Base-by-base conservation (phyloP, 1,284 basidiomycete species). In the Papiliotrema flavescens region DNA sequence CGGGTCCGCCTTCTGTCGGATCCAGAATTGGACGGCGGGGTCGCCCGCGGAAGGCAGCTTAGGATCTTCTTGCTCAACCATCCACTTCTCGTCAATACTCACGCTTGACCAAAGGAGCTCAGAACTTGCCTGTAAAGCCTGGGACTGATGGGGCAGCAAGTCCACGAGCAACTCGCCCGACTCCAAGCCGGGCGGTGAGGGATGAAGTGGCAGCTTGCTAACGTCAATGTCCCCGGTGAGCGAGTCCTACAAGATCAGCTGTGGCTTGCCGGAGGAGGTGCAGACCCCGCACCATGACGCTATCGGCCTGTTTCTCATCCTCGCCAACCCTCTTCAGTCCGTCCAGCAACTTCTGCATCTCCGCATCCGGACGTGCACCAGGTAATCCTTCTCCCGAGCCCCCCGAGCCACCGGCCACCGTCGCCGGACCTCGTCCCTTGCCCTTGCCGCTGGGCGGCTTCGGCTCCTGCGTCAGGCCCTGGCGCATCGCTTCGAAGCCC, bases 1-100 rank as follows among this genome's bases (percentile, higher is more conserved):
- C 0, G 79, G 79, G 8, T 68, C 71, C 32, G 74, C 79, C 64
- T 82, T 84, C 63, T 79, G 82, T 22, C 84, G 74, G 63, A 87
- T 82, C 91, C 91, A 95, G 66, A 95, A 91, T 73, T 94, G 91
- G 0, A 90, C 86, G 0, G 89, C 86, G 22, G 81, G 81, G 55
- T 91, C 89, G 0, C 73, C 72, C 45, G 85, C 83, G 34, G 77
- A 81, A 57, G 90, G 89, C 22, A 90, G 74, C 24, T 76, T 74
- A 1, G 89, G 90, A 65, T 88, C 83, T 71, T 92, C 90, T 20
- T 80, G 83, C 13, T 84, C 80, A 20, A 90, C 79, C 65, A 88
- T 89, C 90, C 90, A 92, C 65, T 85, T 81, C 42, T 88, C 24
- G 22, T 45, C 23, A 45, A 19, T 19, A 23, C 19, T 28, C 23